Evolutionary conservation across 371 early-diverging fungal species (phyloP).

Genomic region (Mucor irregularis): DNA sequence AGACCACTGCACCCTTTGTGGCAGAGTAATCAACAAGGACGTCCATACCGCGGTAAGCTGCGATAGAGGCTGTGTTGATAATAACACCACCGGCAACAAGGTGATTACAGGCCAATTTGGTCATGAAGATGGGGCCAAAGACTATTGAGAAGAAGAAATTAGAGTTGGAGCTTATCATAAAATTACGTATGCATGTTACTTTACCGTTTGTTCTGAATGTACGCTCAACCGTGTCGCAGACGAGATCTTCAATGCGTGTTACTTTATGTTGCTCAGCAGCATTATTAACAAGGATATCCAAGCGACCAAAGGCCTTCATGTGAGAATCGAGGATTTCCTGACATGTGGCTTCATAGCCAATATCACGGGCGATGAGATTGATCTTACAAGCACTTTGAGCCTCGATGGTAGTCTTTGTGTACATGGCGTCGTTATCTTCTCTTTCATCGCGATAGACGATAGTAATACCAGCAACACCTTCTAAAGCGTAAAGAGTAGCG

Average conservation of each 20-base stretch:
- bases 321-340: slow-evolving; percentile 47
- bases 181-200: background rate
- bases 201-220: slow-evolving; percentile 58
- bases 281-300: slow-evolving; percentile 67
- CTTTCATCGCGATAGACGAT: slow-evolving; percentile 53
- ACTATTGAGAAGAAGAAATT: slow-evolving; percentile 23
- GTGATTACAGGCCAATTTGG: slow-evolving; percentile 52
- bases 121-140: slow-evolving; percentile 60
- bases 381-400: slow-evolving; percentile 43
- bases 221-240: slow-evolving; percentile 36
- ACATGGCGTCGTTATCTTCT: slow-evolving; percentile 50
- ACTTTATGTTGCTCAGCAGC: slow-evolving; percentile 62
- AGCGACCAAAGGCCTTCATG: slow-evolving; percentile 44
- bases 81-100: slow-evolving; percentile 51
- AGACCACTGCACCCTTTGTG: slow-evolving; percentile 58
- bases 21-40: slow-evolving; percentile 59
- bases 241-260: slow-evolving; percentile 36
- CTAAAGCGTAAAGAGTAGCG: slow-evolving; percentile 49
- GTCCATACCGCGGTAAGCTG: slow-evolving; percentile 62
- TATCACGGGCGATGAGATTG: slow-evolving; percentile 48
- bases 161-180: background rate
- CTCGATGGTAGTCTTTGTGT: slow-evolving; percentile 49
- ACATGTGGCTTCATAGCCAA: slow-evolving; percentile 48
- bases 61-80: slow-evolving; percentile 62
- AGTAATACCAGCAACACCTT: slow-evolving; percentile 50